Base-by-base conservation (phyloP, 23 red algal species). In the Gracilaria gracilis region DNA sequence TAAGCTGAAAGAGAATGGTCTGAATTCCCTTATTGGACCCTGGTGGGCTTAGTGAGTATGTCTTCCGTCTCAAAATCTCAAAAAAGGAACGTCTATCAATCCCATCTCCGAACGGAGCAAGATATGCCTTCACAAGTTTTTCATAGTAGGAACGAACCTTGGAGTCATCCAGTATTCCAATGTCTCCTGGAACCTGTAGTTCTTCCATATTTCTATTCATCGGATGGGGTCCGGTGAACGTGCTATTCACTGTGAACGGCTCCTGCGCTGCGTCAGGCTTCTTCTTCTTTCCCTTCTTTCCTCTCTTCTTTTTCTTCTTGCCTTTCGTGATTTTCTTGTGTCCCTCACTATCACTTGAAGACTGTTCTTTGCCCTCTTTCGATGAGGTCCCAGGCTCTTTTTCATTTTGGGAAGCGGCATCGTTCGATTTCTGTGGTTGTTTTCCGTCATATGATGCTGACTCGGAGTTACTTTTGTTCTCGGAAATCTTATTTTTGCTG, bases 21-120 rank as follows among this genome's bases (percentile, higher is more conserved):
- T 93, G 87, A 28, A 97, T 86, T 57, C 95, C 95, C 33, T 97
- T 97, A 46, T 93, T 93, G 36, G 95, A 82, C 35, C 89, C 95
- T 36, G 91, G 91, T 19, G 95, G 95, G 19, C 89, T 65, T 54
- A 97, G 74, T 21, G 89, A 84, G 75, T 97, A 97, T 36, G 81
- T 97, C 59, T 80, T 89, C 33, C 93, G 84, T 27, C 81, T 53
- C 2, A 95, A 38, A 29, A 95, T 89, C 59, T 95, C 79, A 58
- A 95, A 95, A 36, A 95, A 95, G 7, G 84, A 84, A 38, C 61
- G 59, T 47, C 93, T 57, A 24, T 78, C 57, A 50, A 95, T 95
- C 12, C 93, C 93, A 27, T 40, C 77, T 13, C 39, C 65, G 58
- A 95, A 95, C 15, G 93, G 93, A 28, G 75, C 80, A 42, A 95